A percentile compares a stretch with the other conserved stretches of the same genome.
Evolutionary conservation across 768 basidiomycete genomes (phyloP).

Genomic region (Pluteus cervinus): DNA sequence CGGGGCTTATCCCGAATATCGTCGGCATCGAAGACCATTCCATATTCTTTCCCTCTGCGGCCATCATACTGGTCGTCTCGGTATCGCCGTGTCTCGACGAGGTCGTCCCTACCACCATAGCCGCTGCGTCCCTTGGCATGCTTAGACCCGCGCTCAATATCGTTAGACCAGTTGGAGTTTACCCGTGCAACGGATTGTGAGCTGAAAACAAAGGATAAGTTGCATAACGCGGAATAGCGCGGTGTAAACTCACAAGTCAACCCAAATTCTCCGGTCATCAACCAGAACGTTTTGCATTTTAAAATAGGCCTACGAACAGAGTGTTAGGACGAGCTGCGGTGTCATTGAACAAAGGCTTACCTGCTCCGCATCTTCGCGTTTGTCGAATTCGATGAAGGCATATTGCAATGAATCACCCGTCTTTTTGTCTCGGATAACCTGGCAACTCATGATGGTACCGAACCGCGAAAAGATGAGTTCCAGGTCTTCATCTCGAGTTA

Average conservation of each 20-base stretch:
- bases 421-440: constrained; percentile 93
- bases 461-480: constrained; percentile 97
- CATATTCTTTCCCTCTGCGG: constrained; percentile 42
- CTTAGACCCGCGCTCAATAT: constrained; percentile 48
- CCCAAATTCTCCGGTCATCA: constrained; percentile 97
- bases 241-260: constrained; percentile 78
- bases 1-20: constrained; percentile 30
- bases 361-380: constrained; percentile 89
- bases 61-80: constrained; percentile 38
- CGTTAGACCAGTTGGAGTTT: constrained; percentile 79
- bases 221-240: constrained; percentile 1
- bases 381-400: constrained; percentile 98
- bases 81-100: constrained; percentile 69
- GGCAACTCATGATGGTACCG: constrained; percentile 94
- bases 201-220: constrained; percentile 33
- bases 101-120: constrained; percentile 70
- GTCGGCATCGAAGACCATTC: constrained; percentile 85
- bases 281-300: constrained; percentile 99
- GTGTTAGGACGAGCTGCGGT: constrained; percentile 6
- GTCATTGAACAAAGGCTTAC: constrained; percentile 31
- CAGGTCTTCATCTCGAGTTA: constrained; percentile 92
- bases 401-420: constrained; percentile 97
- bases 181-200: constrained; percentile 92
- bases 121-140: constrained; percentile 30
- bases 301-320: constrained; percentile 74